Evolutionary conservation across 495 filamentous ascomycete genomes (phyloP).

Genomic region (Xylaria longipes): DNA sequence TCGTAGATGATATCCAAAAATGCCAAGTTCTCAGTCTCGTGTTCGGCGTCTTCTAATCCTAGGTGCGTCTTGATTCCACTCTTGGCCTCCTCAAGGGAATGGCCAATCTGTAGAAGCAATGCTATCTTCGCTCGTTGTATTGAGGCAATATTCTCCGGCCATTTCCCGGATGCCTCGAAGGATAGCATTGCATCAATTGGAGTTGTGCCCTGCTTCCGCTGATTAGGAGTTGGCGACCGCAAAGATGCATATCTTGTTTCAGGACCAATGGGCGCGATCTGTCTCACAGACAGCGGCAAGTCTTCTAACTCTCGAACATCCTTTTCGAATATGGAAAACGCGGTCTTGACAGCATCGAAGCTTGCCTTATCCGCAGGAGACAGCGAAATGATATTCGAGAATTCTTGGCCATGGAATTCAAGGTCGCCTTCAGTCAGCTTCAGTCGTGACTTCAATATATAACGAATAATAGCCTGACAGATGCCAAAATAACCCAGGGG

Average conservation of each 20-base stretch:
- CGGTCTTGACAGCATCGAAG: constrained; percentile 61
- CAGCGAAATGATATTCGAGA: constrained; percentile 60
- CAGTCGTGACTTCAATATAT: constrained; percentile 70
- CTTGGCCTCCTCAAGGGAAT: constrained; percentile 64
- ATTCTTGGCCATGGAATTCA: constrained; percentile 66
- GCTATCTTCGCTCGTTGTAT: constrained; percentile 95
- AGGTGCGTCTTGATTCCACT: constrained; percentile 65
- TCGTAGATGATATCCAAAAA: constrained; percentile 82
- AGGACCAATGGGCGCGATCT: constrained; percentile 73
- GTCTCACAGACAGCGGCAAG: constrained; percentile 79
- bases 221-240: constrained; percentile 51
- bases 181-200: constrained; percentile 75
- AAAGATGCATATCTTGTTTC: constrained; percentile 77
- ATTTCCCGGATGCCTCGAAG: constrained; percentile 91
- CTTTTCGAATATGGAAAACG: constrained; percentile 73
- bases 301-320: constrained; percentile 77
- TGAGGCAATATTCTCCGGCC: constrained; percentile 88
- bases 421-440: constrained; percentile 58
- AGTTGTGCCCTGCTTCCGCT: constrained; percentile 42
- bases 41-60: constrained; percentile 78
- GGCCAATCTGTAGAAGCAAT: constrained; percentile 82
- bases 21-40: constrained; percentile 73
- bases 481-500: constrained; percentile 61
- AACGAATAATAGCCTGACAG: constrained; percentile 77
- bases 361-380: constrained; percentile 48